Evolutionary conservation across 805 yeast genomes (phyloP).

Genomic region (Ogataea pignaliae): DNA sequence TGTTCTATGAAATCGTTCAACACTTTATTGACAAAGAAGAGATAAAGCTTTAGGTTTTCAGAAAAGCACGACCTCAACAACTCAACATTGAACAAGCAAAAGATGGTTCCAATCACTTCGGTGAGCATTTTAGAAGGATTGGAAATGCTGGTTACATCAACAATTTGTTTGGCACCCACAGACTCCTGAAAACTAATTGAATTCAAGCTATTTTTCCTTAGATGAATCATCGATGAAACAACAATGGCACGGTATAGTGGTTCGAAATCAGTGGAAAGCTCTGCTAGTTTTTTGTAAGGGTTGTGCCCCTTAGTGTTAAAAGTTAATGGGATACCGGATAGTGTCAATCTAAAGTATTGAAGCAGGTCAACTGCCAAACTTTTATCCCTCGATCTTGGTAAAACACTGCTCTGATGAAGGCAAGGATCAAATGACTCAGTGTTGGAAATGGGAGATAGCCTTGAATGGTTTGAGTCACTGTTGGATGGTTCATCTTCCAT

Average conservation of each 20-base stretch:
- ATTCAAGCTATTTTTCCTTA: neutral
- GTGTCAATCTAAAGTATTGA: conserved; percentile 4
- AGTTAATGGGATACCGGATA: conserved; percentile 10
- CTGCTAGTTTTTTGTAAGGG: conserved; percentile 3
- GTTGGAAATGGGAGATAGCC: neutral
- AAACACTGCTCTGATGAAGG: neutral
- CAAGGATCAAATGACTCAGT: neutral
- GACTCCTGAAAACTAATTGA: neutral
- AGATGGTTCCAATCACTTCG: conserved; percentile 5
- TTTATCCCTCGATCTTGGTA: neutral
- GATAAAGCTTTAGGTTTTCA: neutral
- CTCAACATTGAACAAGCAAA: conserved; percentile 5
- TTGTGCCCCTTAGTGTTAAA: conserved; percentile 6
- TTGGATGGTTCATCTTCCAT: neutral
- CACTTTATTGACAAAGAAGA: conserved; percentile 3
- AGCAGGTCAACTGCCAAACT: conserved; percentile 1
- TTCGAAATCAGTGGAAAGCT: conserved; percentile 3
- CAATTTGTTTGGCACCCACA: neutral
- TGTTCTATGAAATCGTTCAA: conserved; percentile 3
- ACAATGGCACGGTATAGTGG: conserved; percentile 7
- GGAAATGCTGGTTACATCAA: neutral
- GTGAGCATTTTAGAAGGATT: conserved; percentile 1
- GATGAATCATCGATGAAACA: conserved; percentile 3
- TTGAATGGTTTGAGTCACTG: neutral
- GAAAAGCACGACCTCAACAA: conserved; percentile 6